Percentiles rank a stretch among this genome's conserved stretches.
Evolutionary conservation across 1,284 basidiomycete genomes (phyloP).

Genomic region (Laetiporus sulphureus): DNA sequence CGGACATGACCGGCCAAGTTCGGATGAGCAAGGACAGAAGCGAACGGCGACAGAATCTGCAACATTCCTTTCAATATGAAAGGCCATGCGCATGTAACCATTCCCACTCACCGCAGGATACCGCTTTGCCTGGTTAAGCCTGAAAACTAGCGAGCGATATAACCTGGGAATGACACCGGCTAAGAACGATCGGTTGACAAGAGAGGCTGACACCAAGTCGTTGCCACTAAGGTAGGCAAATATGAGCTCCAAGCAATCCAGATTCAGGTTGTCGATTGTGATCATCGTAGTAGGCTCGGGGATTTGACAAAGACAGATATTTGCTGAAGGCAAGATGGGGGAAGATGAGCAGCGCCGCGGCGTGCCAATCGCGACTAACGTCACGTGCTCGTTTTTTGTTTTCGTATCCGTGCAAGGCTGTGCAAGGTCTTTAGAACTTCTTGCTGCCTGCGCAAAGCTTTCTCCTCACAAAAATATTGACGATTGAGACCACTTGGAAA

Average conservation of each 20-base stretch:
- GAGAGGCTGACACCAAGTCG: constrained; percentile 52
- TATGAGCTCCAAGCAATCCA: constrained; percentile 63
- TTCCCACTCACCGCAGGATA: constrained; percentile 36
- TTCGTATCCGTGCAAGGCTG: no score
- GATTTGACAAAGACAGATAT: no score
- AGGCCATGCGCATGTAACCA: not conserved
- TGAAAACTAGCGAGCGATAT: constrained; percentile 51
- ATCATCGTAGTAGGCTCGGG: no score
- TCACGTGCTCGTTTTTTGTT: no score
- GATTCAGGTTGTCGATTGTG: constrained; percentile 58
- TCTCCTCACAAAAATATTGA: no score
- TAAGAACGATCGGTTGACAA: constrained; percentile 57
- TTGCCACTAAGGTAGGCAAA: constrained; percentile 43
- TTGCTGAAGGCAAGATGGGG: no score
- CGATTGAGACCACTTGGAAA: not conserved
- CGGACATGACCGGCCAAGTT: constrained; percentile 51
- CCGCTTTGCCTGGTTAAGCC: constrained; percentile 44
- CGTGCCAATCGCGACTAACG: no score
- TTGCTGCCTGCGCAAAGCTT: no score
- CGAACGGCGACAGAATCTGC: constrained; percentile 52
- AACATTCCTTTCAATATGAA: not conserved
- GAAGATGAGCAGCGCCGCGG: no score
- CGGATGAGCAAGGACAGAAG: constrained; percentile 43
- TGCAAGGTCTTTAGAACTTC: no score
- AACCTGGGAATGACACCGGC: constrained; percentile 53